phyloP scores from a whole-genome alignment of 2,329 filamentous ascomycete genomes.

The Tolypocladium guangdongense region DNA sequence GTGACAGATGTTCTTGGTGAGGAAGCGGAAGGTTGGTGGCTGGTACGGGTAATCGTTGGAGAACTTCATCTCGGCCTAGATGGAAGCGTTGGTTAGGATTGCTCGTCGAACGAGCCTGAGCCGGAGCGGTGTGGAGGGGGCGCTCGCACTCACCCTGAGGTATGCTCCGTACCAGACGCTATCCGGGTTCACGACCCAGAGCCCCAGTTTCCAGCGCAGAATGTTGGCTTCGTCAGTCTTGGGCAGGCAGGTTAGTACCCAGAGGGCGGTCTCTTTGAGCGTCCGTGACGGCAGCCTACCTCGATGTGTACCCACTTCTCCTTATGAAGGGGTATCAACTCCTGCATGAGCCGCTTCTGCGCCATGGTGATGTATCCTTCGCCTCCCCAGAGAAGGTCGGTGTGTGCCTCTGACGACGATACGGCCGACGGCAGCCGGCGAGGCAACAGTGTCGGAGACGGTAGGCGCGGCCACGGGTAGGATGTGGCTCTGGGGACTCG shows the following conservation, averaged over 20 bases:
- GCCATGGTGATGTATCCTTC: constrained; percentile 24
- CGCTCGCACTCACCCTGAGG: constrained; percentile 49
- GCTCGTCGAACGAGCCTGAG: neutral
- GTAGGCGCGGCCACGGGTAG: neutral
- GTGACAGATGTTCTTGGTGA: constrained; percentile 65
- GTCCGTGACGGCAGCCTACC: constrained; percentile 30
- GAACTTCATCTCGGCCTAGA: constrained; percentile 72
- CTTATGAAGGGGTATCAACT: constrained; percentile 70
- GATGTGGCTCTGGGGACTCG: neutral
- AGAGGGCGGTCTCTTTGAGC: neutral
- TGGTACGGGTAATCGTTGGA: constrained; percentile 80
- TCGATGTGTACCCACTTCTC: constrained; percentile 93
- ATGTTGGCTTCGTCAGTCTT: constrained; percentile 74
- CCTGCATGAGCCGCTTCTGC: constrained; percentile 76
- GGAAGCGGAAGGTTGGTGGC: constrained; percentile 82
- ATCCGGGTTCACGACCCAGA: constrained; percentile 88
- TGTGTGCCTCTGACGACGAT: neutral
- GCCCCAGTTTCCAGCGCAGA: constrained; percentile 74
- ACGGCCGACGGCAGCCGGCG: no score
- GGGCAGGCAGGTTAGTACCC: constrained; percentile 1
- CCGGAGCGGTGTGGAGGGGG: neutral
- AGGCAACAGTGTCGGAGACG: neutral
- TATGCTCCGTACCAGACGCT: constrained; percentile 90
- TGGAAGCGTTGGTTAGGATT: neutral
- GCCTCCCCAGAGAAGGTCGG: neutral